phyloP scores from a whole-genome alignment of 805 yeast species.

The Grigorovia transvaalensis region DNA sequence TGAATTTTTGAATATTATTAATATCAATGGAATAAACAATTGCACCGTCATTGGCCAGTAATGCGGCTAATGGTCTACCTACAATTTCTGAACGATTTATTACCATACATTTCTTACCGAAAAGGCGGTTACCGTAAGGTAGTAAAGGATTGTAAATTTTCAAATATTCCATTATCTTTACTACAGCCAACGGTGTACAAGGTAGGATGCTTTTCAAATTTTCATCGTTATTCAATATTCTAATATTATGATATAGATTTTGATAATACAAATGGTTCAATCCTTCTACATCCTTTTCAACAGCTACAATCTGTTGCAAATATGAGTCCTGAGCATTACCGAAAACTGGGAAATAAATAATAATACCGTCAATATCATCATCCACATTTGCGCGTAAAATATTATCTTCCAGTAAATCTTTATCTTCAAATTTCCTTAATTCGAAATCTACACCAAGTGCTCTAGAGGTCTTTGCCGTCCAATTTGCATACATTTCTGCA shows the following conservation, averaged over 20 bases:
- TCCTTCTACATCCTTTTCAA: conserved; percentile 94
- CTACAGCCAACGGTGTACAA: conserved; percentile 92
- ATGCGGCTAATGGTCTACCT: conserved; percentile 93
- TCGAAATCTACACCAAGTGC: conserved; percentile 81
- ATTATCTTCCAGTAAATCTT: conserved; percentile 76
- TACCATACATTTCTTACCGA: conserved; percentile 84
- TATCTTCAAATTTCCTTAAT: conserved; percentile 53
- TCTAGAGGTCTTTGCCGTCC: conserved; percentile 89
- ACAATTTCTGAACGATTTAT: conserved; percentile 95
- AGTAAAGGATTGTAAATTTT: conserved; percentile 76
- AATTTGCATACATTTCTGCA: conserved; percentile 86
- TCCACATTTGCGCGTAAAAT: conserved; percentile 77
- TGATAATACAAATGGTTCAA: conserved; percentile 82
- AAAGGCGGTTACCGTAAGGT: conserved; percentile 83
- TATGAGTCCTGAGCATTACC: conserved; percentile 94
- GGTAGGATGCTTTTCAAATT: conserved; percentile 80
- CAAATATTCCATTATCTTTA: conserved; percentile 82
- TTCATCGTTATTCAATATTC: conserved; percentile 75
- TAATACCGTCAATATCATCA: conserved; percentile 72
- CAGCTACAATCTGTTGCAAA: conserved; percentile 83
- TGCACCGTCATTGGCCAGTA: conserved; percentile 96
- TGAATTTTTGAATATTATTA: conserved; percentile 78
- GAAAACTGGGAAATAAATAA: conserved; percentile 96
- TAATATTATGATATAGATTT: conserved; percentile 86
- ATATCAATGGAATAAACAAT: conserved; percentile 87